These are phyloP conservation scores for Yarrowia osloensis DNA, from an alignment of 805 yeast species.

Conservation along the genomic window DNA sequence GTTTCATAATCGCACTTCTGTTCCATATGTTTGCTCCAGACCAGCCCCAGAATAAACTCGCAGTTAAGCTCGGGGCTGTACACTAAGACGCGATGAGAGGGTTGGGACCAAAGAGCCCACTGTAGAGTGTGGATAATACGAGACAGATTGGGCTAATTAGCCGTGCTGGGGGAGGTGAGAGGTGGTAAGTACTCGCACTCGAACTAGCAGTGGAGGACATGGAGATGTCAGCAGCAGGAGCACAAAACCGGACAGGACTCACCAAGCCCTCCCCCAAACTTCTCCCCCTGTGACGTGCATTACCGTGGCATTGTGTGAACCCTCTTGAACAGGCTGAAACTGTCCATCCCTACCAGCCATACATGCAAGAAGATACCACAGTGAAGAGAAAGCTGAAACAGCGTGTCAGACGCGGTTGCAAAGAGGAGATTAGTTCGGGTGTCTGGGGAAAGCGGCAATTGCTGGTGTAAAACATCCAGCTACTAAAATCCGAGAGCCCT, in stretches of 20 bases:
- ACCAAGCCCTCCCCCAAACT: background rate
- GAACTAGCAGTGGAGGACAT: too few species aligned
- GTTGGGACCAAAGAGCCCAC: background rate
- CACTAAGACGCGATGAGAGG: constrained; percentile 21
- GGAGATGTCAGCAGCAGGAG: too few species aligned
- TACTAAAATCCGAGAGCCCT: too few species aligned
- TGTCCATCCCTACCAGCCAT: background rate
- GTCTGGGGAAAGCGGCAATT: too few species aligned
- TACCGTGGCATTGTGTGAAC: background rate
- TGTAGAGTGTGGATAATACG: background rate
- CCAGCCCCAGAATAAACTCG: background rate
- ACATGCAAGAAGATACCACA: background rate
- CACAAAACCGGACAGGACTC: too few species aligned
- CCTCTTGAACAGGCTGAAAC: background rate
- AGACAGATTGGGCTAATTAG: too few species aligned
- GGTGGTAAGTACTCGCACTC: too few species aligned
- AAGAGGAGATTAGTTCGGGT: too few species aligned
- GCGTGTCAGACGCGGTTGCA: background rate
- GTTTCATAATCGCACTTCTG: too few species aligned
- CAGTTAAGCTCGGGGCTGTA: background rate
- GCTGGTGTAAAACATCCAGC: too few species aligned
- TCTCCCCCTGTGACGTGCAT: background rate
- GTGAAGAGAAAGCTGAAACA: background rate
- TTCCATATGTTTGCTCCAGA: background rate
- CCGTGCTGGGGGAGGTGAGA: background rate